phyloP scores from a whole-genome alignment of 306 rosid genomes.

The Quillaja saponaria region DNA sequence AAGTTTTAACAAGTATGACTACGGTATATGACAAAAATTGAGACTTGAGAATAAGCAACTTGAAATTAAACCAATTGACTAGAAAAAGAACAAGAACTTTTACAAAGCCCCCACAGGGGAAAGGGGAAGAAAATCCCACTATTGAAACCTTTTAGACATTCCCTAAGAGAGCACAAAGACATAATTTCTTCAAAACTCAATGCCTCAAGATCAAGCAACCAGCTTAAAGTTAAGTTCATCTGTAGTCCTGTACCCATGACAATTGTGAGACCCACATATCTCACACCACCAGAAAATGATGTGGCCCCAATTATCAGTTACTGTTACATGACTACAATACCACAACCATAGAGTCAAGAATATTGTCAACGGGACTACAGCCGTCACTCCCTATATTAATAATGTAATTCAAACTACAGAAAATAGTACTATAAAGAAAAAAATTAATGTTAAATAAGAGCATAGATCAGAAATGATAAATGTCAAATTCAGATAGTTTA shows the following conservation, averaged over 20 bases:
- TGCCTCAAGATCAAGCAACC: conserved; percentile 24
- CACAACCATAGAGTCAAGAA: not conserved
- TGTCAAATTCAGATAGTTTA: conserved; percentile 9
- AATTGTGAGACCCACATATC: conserved; percentile 23
- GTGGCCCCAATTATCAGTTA: not conserved
- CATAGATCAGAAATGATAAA: conserved; percentile 24
- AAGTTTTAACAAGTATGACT: conserved; percentile 10
- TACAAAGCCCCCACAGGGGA: conserved; percentile 3
- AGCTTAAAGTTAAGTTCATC: conserved; percentile 20
- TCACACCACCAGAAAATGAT: not conserved
- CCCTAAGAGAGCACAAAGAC: conserved; percentile 8
- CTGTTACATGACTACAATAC: conserved; percentile 1
- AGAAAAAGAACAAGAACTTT: not conserved
- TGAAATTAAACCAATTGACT: no score
- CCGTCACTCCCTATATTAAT: conserved; percentile 9
- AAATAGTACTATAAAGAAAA: not conserved
- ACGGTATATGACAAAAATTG: conserved; percentile 7
- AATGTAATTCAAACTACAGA: conserved; percentile 10
- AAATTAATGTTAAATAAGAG: not conserved
- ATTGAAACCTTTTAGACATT: not conserved
- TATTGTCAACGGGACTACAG: no score
- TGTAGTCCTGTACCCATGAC: no score
- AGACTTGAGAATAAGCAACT: no score
- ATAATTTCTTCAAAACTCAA: conserved; percentile 1
- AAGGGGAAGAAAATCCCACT: not conserved